phyloP scores from a whole-genome alignment of 805 yeast species.

The Sugiyamaella americana region DNA sequence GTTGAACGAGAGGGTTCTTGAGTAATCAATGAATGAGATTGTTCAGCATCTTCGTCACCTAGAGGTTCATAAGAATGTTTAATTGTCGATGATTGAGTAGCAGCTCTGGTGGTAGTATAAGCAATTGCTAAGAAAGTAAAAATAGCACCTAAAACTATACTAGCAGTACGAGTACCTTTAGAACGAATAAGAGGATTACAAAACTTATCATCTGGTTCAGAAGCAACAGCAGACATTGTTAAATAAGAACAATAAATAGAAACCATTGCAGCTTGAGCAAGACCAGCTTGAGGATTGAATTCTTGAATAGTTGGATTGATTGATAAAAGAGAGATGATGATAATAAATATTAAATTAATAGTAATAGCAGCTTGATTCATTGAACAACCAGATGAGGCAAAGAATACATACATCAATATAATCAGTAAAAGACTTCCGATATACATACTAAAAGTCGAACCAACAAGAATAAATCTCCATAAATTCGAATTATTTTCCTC shows the following conservation, averaged over 20 bases:
- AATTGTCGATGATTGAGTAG: conserved; percentile 63
- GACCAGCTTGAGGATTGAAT: conserved; percentile 88
- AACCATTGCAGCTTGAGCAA: conserved; percentile 96
- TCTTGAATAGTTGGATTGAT: conserved; percentile 83
- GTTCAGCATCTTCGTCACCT: too few species aligned
- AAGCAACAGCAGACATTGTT: conserved; percentile 85
- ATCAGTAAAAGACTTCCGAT: conserved; percentile 66
- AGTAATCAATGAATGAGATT: conserved; percentile 35
- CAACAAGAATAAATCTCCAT: conserved; percentile 77
- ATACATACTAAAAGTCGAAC: conserved; percentile 87
- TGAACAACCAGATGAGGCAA: conserved; percentile 73
- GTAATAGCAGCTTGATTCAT: conserved; percentile 87
- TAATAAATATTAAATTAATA: conserved; percentile 59
- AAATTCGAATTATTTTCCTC: conserved; percentile 62
- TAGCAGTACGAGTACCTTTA: conserved; percentile 81
- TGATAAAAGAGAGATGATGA: conserved; percentile 63
- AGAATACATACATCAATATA: conserved; percentile 71
- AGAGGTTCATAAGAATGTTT: conserved; percentile 39
- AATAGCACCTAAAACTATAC: conserved; percentile 82
- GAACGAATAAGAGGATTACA: conserved; percentile 93
- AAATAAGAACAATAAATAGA: conserved; percentile 87
- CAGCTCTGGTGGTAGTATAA: conserved; percentile 95
- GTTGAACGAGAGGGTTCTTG: conserved; percentile 59
- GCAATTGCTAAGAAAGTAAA: conserved; percentile 95
- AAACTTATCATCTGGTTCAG: conserved; percentile 89